Percentiles rank a stretch among this genome's conserved stretches.
Evolutionary conservation across 1,284 basidiomycete species (phyloP).

Genomic region (Fomes fomentarius): DNA sequence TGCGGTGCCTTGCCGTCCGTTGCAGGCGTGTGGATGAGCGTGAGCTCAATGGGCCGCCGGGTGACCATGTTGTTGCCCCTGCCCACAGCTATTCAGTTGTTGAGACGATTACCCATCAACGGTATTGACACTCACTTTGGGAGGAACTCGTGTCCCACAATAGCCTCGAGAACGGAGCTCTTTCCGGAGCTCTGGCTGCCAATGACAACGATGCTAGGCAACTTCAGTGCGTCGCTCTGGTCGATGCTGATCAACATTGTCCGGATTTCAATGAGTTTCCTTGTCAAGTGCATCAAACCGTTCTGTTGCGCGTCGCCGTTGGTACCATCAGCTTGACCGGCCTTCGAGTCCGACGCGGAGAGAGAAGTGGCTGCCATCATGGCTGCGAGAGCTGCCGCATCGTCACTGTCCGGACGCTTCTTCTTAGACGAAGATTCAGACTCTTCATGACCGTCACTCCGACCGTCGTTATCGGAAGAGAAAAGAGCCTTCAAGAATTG

Average conservation of each 20-base stretch:
- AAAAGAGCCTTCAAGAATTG: constrained; percentile 77
- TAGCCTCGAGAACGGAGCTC: constrained; percentile 95
- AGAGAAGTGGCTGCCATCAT: constrained; percentile 75
- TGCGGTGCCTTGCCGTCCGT: constrained; percentile 58
- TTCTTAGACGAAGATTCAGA: constrained; percentile 36
- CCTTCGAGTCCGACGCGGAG: constrained; percentile 65
- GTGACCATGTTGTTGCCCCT: constrained; percentile 99
- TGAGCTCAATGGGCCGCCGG: constrained; percentile 95
- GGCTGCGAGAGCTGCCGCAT: constrained; percentile 63
- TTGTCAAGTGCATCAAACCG: constrained; percentile 89
- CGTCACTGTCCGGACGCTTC: constrained; percentile 58
- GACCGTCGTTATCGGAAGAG: constrained; percentile 38
- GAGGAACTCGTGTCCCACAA: constrained; percentile 97
- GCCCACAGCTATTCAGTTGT: constrained; percentile 9
- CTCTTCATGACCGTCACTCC: constrained; percentile 30
- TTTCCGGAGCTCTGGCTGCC: constrained; percentile 98
- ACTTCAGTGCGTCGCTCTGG: constrained; percentile 90
- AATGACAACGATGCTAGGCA: constrained; percentile 98
- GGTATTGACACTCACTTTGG: constrained; percentile 75
- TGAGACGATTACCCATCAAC: constrained; percentile 13
- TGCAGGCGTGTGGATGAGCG: constrained; percentile 88
- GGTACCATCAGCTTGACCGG: constrained; percentile 40
- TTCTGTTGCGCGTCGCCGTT: constrained; percentile 53
- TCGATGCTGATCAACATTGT: constrained; percentile 94
- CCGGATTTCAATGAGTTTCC: constrained; percentile 96